Conservation (phyloP, 2,329 filamentous ascomycete species). For the Pseudogymnoascus sp. region DNA sequence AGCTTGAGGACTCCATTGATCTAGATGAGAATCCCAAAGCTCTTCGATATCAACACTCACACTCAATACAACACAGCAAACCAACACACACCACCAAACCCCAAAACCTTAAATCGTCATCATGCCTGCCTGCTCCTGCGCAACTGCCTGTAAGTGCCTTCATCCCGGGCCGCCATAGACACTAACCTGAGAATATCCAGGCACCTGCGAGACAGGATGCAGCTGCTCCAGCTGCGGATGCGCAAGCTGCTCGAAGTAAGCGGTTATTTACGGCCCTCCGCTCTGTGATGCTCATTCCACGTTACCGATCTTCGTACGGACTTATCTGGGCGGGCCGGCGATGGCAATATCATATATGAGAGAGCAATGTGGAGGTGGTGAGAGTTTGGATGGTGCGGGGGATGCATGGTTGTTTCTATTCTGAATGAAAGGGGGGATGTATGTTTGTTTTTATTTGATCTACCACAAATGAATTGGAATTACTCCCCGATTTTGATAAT, state of each 20-base stretch:
- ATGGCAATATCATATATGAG: neutral
- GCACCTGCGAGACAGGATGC: neutral
- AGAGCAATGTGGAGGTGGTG: neutral
- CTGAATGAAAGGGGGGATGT: neutral
- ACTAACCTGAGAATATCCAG: neutral
- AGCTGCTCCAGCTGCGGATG: neutral
- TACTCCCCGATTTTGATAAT: neutral
- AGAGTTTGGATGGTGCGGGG: neutral
- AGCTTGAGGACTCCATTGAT: neutral
- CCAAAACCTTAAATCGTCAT: neutral
- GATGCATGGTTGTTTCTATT: neutral
- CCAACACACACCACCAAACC: slow-evolving; percentile 5
- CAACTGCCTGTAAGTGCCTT: neutral
- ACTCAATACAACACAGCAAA: neutral
- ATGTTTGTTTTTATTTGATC: slow-evolving; percentile 2
- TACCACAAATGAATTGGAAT: slow-evolving; percentile 2
- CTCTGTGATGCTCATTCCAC: neutral
- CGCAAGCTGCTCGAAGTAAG: neutral
- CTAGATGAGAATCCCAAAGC: neutral
- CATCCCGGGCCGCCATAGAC: neutral
- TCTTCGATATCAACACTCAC: neutral
- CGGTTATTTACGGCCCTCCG: neutral
- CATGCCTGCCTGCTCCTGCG: slow-evolving; percentile 1
- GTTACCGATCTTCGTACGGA: neutral
- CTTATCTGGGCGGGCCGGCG: neutral